These are phyloP conservation scores for Platanthera zijinensis DNA, from an alignment of 106 monocot species.

Conservation along the genomic window DNA sequence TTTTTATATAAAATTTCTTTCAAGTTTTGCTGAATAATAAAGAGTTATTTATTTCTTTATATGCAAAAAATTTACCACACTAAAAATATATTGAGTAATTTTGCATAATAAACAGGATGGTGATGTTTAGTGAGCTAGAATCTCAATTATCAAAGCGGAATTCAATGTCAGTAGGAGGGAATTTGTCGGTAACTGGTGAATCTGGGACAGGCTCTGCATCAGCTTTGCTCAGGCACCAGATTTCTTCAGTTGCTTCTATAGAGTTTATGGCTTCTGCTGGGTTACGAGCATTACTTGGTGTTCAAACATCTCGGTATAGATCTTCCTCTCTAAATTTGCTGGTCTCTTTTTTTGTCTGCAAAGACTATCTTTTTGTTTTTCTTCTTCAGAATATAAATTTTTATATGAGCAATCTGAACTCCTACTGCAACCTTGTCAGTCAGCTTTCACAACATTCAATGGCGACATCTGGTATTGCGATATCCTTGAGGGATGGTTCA, in stretches of 20 bases:
- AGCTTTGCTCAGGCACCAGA: constrained; percentile 50
- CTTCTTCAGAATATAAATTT: constrained; percentile 6
- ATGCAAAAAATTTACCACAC: background rate
- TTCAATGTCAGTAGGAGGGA: constrained; percentile 59
- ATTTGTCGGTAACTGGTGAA: constrained; percentile 65
- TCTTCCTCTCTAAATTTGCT: background rate
- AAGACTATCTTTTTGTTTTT: constrained; percentile 2
- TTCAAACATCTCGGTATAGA: constrained; percentile 73
- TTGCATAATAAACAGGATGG: constrained; percentile 52
- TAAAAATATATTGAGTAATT: constrained; percentile 7
- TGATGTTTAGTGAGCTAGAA: constrained; percentile 71
- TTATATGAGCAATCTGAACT: constrained; percentile 12
- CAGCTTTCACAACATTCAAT: constrained; percentile 84
- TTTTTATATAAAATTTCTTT: background rate
- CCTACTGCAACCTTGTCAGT: constrained; percentile 39
- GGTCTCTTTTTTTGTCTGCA: background rate
- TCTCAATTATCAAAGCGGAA: constrained; percentile 82
- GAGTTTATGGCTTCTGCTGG: constrained; percentile 92
- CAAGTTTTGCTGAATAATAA: background rate
- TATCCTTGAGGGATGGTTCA: constrained; percentile 79
- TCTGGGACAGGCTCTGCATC: constrained; percentile 70
- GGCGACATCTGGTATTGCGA: constrained; percentile 59
- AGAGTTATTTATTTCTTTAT: background rate
- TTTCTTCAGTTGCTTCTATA: constrained; percentile 69
- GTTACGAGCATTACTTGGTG: constrained; percentile 49